Percentiles rank a stretch among this genome's conserved stretches.
Conservation (phyloP, 495 filamentous ascomycete genomes). For the Xylaria venustula region DNA sequence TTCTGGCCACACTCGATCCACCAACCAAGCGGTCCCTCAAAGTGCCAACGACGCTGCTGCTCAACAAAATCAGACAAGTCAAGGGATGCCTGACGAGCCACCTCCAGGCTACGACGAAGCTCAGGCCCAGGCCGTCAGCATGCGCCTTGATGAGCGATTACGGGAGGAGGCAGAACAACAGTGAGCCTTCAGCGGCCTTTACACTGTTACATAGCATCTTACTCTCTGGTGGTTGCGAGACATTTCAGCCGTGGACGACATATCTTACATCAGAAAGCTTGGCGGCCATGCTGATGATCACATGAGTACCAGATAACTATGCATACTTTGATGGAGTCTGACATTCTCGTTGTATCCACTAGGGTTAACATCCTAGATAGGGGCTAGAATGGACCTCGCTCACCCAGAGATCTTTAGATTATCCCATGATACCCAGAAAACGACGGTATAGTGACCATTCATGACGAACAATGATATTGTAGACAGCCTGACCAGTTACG, state of each 20-base stretch:
- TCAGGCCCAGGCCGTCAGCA: conserved; percentile 70
- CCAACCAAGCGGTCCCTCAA: conserved; percentile 8
- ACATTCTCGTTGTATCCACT: background rate
- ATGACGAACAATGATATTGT: background rate
- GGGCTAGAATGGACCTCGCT: background rate
- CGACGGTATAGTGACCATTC: background rate
- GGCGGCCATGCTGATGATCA: background rate
- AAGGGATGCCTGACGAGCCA: conserved; percentile 66
- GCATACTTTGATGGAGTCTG: conserved; percentile 4
- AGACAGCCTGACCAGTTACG: conserved; percentile 8
- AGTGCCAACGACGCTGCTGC: conserved; percentile 17
- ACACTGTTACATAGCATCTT: background rate
- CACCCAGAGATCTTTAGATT: background rate
- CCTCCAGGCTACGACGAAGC: conserved; percentile 93
- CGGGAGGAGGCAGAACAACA: conserved; percentile 46
- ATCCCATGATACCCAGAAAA: background rate
- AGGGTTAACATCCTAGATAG: background rate
- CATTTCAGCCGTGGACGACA: background rate
- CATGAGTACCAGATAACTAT: conserved; percentile 3
- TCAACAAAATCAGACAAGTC: conserved; percentile 21
- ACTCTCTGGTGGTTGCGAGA: background rate
- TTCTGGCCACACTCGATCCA: conserved; percentile 22
- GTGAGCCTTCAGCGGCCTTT: conserved; percentile 15
- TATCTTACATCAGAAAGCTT: conserved; percentile 10
- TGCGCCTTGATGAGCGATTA: conserved; percentile 46